Base-by-base conservation (phyloP, 192 early-diverging fungal species). In the Backusella mclennaniae region DNA sequence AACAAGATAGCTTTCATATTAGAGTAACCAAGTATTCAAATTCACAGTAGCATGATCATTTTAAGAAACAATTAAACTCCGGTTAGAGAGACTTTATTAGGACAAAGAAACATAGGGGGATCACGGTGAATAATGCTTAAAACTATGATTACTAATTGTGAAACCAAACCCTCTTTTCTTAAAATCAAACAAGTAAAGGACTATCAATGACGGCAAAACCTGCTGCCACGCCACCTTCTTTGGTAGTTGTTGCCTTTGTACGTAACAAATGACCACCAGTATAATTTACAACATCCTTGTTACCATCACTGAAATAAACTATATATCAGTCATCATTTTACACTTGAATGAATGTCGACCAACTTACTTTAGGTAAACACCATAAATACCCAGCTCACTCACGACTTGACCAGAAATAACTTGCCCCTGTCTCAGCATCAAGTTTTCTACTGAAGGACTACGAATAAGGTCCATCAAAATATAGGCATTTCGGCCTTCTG, bases 381-480 rank as follows among this genome's bases (percentile, higher is more conserved):
- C 98, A 81, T 96, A 99, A 14, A 98, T 92, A 1, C 98, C 97
- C 31, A 99, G 82, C 81, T 99, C 98, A 69, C 95, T 96, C 8
- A 97, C 90, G 2, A 96, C 95, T 41, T 94, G 90, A 3, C 88
- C 88, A 11, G 88, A 73, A 49, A 92, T 84, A 21, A 94, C 69
- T 77, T 90, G 77, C 11, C 96, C 97, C 70, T 95, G 81, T 26
- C 95, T 89, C 35, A 98, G 74, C 77, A 98, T 89, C 8, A 93
- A 74, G 73, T 91, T 96, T 29, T 87, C 85, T 39, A 93, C 83
- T 6, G 85, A 84, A 2, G 95, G 95, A 17, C 94, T 91, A 7
- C 88, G 81, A 73, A 99, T 99, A 11, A 98, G 83, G 69, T 98
- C 96, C 98, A 99, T 99, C 14, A 99, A 81, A 73, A 99, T 99